Evolutionary conservation across 1,284 basidiomycete genomes (phyloP), one percentile per base, ranked within the genome.

Genomic region (Fereydounia khargensis): DNA sequence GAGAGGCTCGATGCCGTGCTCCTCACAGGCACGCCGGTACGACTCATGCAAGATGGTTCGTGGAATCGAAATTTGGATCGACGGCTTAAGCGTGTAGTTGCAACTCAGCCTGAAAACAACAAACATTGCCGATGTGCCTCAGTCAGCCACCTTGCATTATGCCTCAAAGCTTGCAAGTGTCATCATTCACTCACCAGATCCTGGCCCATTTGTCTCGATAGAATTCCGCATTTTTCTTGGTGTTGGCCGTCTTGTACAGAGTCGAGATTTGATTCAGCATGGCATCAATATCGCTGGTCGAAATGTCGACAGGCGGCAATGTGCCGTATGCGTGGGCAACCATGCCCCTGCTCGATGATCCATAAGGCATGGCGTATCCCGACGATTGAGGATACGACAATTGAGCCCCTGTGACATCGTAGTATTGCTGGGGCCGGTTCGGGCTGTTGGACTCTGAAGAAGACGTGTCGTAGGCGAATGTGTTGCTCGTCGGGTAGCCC

Each of bases 151-250:
- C n/a, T n/a, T n/a, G n/a, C n/a, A n/a, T n/a, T n/a, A n/a, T n/a
- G n/a, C n/a, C n/a, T n/a, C n/a, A n/a, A n/a, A n/a, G n/a, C n/a
- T n/a, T n/a, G n/a, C n/a, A n/a, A n/a, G n/a, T n/a, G n/a, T n/a
- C n/a, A n/a, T n/a, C n/a, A n/a, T 9, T 11, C 36, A 48, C 51
- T 47, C 33, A 48, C 58, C 58, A 62, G 48, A 62, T 53, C 31
- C 58, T 48, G 3, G 58, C 58, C 58, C 58, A 62, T 27, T 62
- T 62, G 38, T 62, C 58, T 35, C 58, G 58, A 25, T 62, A 57
- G 23, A 62, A 62, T 24, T 62, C 58, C 19, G 58, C 58, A 47
- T 57, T 62, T 42, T 62, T 62, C 27, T 62, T 62, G 27, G 58
- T 62, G 44, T 53, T 62, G 24, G 58, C 52, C 20, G 45, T 47